Base-by-base conservation (phyloP, 1,139 yeast species). In the Kodamaea alishanica region DNA sequence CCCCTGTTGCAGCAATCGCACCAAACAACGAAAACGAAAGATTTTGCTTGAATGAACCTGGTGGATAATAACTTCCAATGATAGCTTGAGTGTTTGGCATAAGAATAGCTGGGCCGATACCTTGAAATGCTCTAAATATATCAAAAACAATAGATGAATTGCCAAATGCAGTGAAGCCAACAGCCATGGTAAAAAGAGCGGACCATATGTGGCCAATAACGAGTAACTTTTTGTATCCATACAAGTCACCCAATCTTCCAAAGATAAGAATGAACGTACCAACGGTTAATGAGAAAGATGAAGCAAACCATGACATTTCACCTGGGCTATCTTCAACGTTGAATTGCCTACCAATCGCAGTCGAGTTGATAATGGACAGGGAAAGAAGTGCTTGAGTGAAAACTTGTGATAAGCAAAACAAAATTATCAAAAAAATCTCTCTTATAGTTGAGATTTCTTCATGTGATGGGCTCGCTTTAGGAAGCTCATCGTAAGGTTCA, bases 241-340 rank as follows among this genome's bases (percentile, higher is more conserved):
- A 70, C 47, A 78, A 56, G 52, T 81, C 87, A n/a, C 87, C 87
- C 20, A 80, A 51, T 34, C 81, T 68, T 8, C 88, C 88, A 1
- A 81, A 72, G 3, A 75, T 61, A 26, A 81, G 57, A 40, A 81
- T 80, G 43, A 81, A 77, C 0, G 86, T 76, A 8, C 86, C 86
- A 9, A 75, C 78, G 0, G 84, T 75, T 34, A 80, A 59, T 1
- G 82, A 71, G 48, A 66, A 79, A 0, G 81, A 66, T 0, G 84
- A 82, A 4, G 79, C 62, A 53, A 75, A 76, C 86, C 87, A 81
- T 5, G 79, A 66, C 9, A 67, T 61, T 51, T 68, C 70, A 5
- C 81, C 81, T 1, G 65, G 55, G 3, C 51, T 50, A 38, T 49
- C 56, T 34, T 39, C 56, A 28, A 59, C 71, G 3, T 56, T 56